Percentiles rank a stretch among this genome's conserved stretches.
These are phyloP conservation scores for Chernovozyma aurita DNA, from an alignment of 1,139 yeast species.

Conservation along the genomic window DNA sequence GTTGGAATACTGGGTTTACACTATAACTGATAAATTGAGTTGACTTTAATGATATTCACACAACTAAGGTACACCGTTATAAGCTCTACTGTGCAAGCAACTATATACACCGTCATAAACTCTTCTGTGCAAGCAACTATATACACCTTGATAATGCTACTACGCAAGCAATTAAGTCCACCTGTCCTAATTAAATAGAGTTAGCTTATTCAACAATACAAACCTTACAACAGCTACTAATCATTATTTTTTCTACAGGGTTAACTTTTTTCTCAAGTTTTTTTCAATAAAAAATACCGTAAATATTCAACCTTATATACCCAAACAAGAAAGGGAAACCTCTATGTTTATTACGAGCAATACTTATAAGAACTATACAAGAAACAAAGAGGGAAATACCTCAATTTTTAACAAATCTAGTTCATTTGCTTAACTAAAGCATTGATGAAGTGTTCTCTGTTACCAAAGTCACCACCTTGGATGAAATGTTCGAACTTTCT, in stretches of 20 bases:
- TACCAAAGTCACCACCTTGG: conserved; percentile 99
- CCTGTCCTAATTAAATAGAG: too few species aligned
- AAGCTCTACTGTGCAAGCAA: too few species aligned
- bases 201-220: too few species aligned
- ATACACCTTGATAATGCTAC: too few species aligned
- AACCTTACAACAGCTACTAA: too few species aligned
- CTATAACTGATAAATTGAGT: conserved; percentile 18
- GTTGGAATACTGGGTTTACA: conserved; percentile 28
- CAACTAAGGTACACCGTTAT: too few species aligned
- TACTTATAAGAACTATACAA: not conserved
- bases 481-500: conserved; percentile 99
- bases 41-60: too few species aligned
- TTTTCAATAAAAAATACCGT: not conserved
- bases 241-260: too few species aligned
- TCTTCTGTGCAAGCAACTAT: too few species aligned
- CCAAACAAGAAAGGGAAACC: conserved; percentile 4
- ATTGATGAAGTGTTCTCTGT: conserved; percentile 99
- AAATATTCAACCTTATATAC: conserved; percentile 3
- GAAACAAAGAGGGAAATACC: not conserved
- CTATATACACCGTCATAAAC: too few species aligned
- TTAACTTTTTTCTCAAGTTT: too few species aligned
- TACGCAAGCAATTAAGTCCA: too few species aligned
- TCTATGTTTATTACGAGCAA: conserved; percentile 4
- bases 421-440: conserved; percentile 96
- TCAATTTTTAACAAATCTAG: conserved; percentile 33